These are phyloP conservation scores for Hypocrella siamensis DNA, from an alignment of 2,329 filamentous ascomycete genomes.

Conservation along the genomic window DNA sequence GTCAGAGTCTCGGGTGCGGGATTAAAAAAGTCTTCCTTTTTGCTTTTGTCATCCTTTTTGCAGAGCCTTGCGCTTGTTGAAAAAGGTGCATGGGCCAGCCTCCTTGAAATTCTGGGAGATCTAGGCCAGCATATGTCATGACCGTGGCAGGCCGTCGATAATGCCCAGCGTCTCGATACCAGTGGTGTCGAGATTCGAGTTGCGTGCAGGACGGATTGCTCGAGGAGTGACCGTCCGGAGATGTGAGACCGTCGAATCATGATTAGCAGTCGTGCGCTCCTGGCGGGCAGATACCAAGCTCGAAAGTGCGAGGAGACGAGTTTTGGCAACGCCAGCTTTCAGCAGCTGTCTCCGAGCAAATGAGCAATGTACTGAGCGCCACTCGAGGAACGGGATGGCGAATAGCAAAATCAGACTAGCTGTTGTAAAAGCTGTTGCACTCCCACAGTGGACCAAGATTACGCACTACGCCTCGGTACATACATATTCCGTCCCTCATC, in stretches of 20 bases:
- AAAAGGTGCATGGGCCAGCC: conserved; percentile 16
- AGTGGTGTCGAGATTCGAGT: conserved; percentile 12
- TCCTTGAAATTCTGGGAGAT: conserved; percentile 13
- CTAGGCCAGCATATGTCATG: conserved; percentile 16
- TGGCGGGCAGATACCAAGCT: conserved; percentile 2
- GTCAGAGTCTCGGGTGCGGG: conserved; percentile 22
- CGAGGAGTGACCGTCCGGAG: conserved; percentile 21
- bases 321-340: too few species aligned
- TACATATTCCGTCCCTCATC: background rate
- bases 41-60: conserved; percentile 21
- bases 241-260: conserved; percentile 27
- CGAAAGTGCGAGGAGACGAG: conserved; percentile 2
- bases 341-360: too few species aligned
- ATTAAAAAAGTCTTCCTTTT: conserved; percentile 35
- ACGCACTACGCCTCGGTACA: background rate
- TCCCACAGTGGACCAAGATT: background rate
- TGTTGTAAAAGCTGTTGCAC: conserved; percentile 6
- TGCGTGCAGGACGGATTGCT: conserved; percentile 15
- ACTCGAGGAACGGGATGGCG: too few species aligned
- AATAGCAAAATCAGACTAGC: too few species aligned
- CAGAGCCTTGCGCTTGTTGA: conserved; percentile 18
- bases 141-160: conserved; percentile 12
- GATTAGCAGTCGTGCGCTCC: conserved; percentile 4
- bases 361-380: too few species aligned
- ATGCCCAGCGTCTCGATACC: too few species aligned